Evolutionary conservation across 768 basidiomycete species (phyloP).

Genomic region (Mycena vulgaris): DNA sequence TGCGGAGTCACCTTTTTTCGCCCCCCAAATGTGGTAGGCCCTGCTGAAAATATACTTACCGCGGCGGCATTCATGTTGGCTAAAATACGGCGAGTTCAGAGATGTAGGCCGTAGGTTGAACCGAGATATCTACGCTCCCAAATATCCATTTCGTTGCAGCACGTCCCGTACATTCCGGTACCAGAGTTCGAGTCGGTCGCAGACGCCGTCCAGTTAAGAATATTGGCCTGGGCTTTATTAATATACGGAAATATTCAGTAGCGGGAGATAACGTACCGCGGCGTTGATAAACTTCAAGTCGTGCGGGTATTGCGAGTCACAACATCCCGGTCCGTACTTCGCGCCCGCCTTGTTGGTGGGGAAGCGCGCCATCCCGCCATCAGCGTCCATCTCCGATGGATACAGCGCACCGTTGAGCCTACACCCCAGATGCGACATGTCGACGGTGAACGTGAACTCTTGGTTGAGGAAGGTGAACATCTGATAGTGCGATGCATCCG

Average conservation of each 20-base stretch:
- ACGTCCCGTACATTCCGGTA: constrained; percentile 62
- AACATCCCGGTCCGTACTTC: constrained; percentile 54
- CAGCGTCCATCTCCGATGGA: constrained; percentile 59
- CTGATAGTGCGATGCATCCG: constrained; percentile 58
- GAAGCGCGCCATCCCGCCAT: constrained; percentile 57
- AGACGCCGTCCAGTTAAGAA: constrained; percentile 56
- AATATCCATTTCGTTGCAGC: constrained; percentile 72
- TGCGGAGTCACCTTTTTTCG: too few species aligned
- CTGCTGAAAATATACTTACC: too few species aligned
- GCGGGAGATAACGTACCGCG: constrained; percentile 50
- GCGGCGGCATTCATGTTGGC: constrained; percentile 19
- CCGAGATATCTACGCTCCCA: constrained; percentile 59
- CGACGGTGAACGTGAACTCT: constrained; percentile 68
- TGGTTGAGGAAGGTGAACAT: constrained; percentile 64
- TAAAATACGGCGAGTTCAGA: neutral
- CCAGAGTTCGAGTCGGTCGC: constrained; percentile 61
- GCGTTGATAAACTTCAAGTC: constrained; percentile 75
- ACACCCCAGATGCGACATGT: constrained; percentile 60
- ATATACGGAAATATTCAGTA: neutral
- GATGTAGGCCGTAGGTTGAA: too few species aligned
- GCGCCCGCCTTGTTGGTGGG: constrained; percentile 49
- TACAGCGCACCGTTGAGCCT: constrained; percentile 64
- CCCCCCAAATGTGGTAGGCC: too few species aligned
- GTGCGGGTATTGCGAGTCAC: constrained; percentile 65
- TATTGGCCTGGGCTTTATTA: constrained; percentile 58